phyloP scores from a whole-genome alignment of 2,329 filamentous ascomycete species.

The Fusarium algeriense region DNA sequence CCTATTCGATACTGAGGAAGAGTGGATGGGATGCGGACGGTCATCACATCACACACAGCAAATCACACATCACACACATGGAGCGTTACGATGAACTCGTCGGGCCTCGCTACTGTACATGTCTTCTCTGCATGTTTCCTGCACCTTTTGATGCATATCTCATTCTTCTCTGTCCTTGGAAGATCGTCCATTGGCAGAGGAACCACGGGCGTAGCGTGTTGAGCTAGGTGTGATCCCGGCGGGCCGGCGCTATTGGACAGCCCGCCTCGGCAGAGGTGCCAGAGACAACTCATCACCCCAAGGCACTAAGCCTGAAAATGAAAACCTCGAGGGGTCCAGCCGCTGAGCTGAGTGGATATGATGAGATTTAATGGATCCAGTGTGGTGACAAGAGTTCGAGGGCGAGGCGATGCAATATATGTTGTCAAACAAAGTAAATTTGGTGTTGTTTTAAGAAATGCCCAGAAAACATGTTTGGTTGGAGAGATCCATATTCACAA shows the following conservation, averaged over 20 bases:
- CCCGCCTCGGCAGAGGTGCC: conserved; percentile 54
- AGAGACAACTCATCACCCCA: conserved; percentile 56
- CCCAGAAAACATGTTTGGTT: background rate
- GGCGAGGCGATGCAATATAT: background rate
- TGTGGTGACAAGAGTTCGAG: conserved; percentile 4
- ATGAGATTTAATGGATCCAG: background rate
- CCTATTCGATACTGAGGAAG: conserved; percentile 12
- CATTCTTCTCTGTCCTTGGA: conserved; percentile 26
- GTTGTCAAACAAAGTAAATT: background rate
- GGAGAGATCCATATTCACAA: background rate
- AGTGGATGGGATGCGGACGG: conserved; percentile 17
- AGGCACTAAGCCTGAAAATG: conserved; percentile 32
- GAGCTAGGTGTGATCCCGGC: conserved; percentile 47
- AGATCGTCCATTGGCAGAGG: conserved; percentile 40
- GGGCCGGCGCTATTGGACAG: conserved; percentile 52
- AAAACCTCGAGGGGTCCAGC: conserved; percentile 29
- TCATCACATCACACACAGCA: conserved; percentile 24
- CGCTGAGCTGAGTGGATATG: conserved; percentile 1
- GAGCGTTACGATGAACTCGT: conserved; percentile 34
- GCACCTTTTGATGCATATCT: conserved; percentile 29
- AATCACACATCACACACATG: conserved; percentile 22
- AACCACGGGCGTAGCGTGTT: conserved; percentile 32
- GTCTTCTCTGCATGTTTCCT: conserved; percentile 18
- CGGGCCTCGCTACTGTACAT: conserved; percentile 31
- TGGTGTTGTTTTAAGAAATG: background rate